These are phyloP conservation scores for Boehmeria nivea DNA, from an alignment of 306 rosid species.

Conservation along the genomic window DNA sequence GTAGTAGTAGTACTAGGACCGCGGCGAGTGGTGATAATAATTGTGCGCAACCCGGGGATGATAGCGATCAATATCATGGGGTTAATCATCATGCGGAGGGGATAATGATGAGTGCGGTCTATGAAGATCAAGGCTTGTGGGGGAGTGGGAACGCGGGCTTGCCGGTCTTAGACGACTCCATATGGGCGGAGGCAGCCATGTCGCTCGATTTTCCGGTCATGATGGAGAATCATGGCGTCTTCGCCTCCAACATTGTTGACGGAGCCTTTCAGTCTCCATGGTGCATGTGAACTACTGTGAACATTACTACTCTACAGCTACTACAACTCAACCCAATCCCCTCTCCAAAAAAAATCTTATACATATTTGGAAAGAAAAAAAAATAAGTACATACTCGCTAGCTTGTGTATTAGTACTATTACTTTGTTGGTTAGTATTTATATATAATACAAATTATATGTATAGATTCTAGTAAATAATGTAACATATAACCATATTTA, in stretches of 20 bases:
- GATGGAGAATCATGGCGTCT: slow-evolving; percentile 24
- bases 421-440: no score
- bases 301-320: no score
- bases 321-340: no score
- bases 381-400: no score
- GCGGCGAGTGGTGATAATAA: not conserved
- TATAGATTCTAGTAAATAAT: no score
- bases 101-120: not conserved
- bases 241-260: slow-evolving; percentile 30
- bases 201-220: slow-evolving; percentile 47
- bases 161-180: slow-evolving; percentile 46
- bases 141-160: slow-evolving; percentile 28
- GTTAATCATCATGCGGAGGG: not conserved
- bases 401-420: not conserved
- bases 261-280: slow-evolving; percentile 44
- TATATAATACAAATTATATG: no score
- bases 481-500: no score
- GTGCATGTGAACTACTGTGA: slow-evolving; percentile 53
- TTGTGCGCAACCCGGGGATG: not conserved
- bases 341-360: no score
- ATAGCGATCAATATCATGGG: not conserved
- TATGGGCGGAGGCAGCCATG: slow-evolving; percentile 75
- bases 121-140: slow-evolving; percentile 27
- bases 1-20: not conserved
- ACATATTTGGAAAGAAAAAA: no score